These are phyloP conservation scores for Pseudonitzschia multiseries DNA, from an alignment of 108 stramenopile species.

Conservation along the genomic window DNA sequence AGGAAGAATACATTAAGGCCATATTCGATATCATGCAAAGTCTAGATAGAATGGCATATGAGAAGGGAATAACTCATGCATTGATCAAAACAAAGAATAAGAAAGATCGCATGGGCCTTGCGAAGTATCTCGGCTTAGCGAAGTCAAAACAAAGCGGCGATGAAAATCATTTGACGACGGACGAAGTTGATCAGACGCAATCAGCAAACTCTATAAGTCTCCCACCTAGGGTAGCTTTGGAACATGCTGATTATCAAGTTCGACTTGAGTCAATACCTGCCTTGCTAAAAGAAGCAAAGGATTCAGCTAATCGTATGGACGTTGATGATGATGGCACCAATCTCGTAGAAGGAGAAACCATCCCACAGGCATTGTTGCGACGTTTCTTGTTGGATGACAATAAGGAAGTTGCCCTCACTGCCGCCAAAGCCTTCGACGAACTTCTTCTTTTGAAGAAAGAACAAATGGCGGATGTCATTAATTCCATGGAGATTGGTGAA, in stretches of 20 bases:
- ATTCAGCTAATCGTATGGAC: conserved; percentile 10
- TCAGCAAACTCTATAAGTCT: conserved; percentile 21
- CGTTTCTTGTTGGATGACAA: conserved; percentile 59
- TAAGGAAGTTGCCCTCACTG: conserved; percentile 48
- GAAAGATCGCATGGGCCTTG: conserved; percentile 6
- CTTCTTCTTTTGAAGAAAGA: conserved; percentile 22
- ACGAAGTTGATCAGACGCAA: neutral
- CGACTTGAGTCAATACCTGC: conserved; percentile 60
- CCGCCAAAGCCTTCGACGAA: conserved; percentile 42
- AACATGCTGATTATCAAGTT: conserved; percentile 61
- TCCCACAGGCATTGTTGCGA: conserved; percentile 56
- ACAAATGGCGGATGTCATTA: neutral
- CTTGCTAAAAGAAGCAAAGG: conserved; percentile 28
- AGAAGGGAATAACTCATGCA: conserved; percentile 40
- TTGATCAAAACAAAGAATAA: conserved; percentile 22
- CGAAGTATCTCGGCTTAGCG: conserved; percentile 5
- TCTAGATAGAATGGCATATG: conserved; percentile 26
- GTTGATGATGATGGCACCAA: conserved; percentile 13
- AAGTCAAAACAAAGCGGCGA: neutral
- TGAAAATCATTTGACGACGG: neutral
- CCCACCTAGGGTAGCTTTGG: conserved; percentile 70
- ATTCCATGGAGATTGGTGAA: neutral
- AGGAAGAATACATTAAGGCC: conserved; percentile 11
- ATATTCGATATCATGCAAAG: conserved; percentile 22
- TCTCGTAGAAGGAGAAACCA: conserved; percentile 24